Base-by-base conservation (phyloP, 345 rosid species). In the Ailanthus altissimus region DNA sequence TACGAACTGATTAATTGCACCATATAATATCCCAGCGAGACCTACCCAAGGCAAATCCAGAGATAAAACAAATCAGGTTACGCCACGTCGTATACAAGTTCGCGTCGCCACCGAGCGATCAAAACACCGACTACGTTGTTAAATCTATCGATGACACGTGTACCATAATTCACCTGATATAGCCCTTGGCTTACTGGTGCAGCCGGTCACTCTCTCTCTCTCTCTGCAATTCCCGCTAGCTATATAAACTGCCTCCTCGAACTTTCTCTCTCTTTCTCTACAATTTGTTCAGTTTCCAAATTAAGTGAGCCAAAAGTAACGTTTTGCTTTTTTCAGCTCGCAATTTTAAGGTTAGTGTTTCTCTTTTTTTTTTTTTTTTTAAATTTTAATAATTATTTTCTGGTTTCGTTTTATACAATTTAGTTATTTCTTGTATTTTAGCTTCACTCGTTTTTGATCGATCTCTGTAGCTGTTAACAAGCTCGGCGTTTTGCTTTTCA, bases 141-240 rank as follows among this genome's bases (percentile, higher is more conserved):
- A 23, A 1, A n/a, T 61, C 38, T 5, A 56, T 23, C 4, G n/a
- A 0, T 9, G 83, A 81, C 88, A 82, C 87, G 84, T 83, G 88
- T 82, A 1, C 74, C 20, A 0, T 0, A 0, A 0, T 3, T 5
- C 12, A 74, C 83, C 74, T 11, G 57, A 28, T 14, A 69, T 21
- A 58, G 76, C 77, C 84, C 72, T 84, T 80, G 32, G 23, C 23
- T 47, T 50, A 81, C 89, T 49, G 70, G 64, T 77, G 81, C 82
- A 75, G 85, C 87, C 84, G 80, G 88, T 85, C 65, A 67, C 81
- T 79, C 81, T 78, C 13, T 51, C 81, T 79, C 81, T 78, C 13
- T 51, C 75, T 21, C 75, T 54, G 72, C 77, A 73, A 77, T 83
- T 82, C 89, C 89, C 93, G 90, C 89, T 89, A 74, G 85, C 70